A percentile compares a stretch with the other conserved stretches of the same genome.
These are phyloP conservation scores for Clarkia xantiana DNA, from an alignment of 345 rosid genomes.

Conservation along the genomic window DNA sequence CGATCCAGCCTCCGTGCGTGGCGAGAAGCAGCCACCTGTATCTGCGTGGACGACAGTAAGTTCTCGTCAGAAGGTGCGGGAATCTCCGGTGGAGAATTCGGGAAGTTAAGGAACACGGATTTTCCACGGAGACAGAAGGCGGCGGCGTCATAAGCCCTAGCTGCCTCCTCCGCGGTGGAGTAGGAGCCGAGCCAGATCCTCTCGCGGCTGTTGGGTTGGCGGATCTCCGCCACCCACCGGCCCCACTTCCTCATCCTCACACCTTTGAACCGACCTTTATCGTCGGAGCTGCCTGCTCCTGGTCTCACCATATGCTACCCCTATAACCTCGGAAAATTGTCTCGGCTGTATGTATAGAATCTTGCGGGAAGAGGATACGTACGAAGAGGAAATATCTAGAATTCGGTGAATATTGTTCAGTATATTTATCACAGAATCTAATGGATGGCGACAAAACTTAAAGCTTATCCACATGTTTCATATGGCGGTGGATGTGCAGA, in stretches of 20 bases:
- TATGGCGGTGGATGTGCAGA: too few species aligned
- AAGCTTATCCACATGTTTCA: too few species aligned
- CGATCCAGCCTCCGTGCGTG: constrained; percentile 16
- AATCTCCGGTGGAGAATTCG: constrained; percentile 22
- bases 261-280: constrained; percentile 10
- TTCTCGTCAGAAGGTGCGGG: constrained; percentile 5
- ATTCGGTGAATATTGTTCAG: too few species aligned
- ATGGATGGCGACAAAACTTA: too few species aligned
- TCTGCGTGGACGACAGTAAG: constrained; percentile 10
- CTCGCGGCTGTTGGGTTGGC: constrained; percentile 38
- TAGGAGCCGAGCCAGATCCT: constrained; percentile 61
- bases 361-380: too few species aligned
- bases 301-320: too few species aligned
- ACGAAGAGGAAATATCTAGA: too few species aligned
- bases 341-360: too few species aligned
- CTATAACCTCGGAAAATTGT: too few species aligned
- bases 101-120: constrained; percentile 36
- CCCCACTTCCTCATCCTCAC: constrained; percentile 75
- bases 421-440: too few species aligned
- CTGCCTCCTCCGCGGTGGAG: constrained; percentile 44
- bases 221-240: constrained; percentile 61
- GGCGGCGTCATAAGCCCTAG: constrained; percentile 58
- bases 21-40: constrained; percentile 28
- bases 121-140: constrained; percentile 38
- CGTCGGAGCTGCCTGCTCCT: too few species aligned